Percentiles rank a stretch among this genome's conserved stretches.
phyloP scores from a whole-genome alignment of 768 basidiomycete species.

The Mycena crocata region DNA sequence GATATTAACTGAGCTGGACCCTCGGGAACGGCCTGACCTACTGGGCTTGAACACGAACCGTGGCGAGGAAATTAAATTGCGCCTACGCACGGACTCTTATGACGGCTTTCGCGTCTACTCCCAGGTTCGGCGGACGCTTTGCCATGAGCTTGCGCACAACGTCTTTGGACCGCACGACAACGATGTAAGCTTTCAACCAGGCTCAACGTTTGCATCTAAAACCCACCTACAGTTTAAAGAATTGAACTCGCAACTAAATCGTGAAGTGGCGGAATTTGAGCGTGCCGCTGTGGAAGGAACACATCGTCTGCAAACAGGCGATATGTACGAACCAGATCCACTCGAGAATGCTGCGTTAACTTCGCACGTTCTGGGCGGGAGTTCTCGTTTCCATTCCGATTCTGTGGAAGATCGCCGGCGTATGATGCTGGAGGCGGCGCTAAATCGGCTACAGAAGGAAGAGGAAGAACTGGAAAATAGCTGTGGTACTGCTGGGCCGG shows the following conservation, averaged over 20 bases:
- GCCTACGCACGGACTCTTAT: conserved; percentile 75
- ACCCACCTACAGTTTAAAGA: conserved; percentile 72
- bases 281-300: conserved; percentile 62
- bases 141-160: conserved; percentile 84
- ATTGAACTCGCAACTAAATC: conserved; percentile 78
- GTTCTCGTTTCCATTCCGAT: conserved; percentile 44
- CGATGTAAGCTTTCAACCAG: conserved; percentile 63
- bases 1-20: conserved; percentile 80
- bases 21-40: conserved; percentile 77
- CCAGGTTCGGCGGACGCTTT: conserved; percentile 75
- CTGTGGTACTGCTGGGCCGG: conserved; percentile 68
- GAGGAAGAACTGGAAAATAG: conserved; percentile 80
- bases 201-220: not conserved
- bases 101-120: conserved; percentile 78
- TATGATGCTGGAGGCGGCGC: conserved; percentile 61
- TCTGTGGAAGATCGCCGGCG: conserved; percentile 68
- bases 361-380: conserved; percentile 67
- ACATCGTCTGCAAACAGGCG: conserved; percentile 58
- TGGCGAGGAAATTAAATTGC: conserved; percentile 74
- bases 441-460: conserved; percentile 67
- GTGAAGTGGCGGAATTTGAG: conserved; percentile 79
- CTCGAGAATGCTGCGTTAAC: conserved; percentile 66
- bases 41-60: conserved; percentile 75
- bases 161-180: conserved; percentile 80
- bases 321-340: conserved; percentile 65